phyloP scores from a whole-genome alignment of 495 filamentous ascomycete genomes.

The Penicillium malachiteum region DNA sequence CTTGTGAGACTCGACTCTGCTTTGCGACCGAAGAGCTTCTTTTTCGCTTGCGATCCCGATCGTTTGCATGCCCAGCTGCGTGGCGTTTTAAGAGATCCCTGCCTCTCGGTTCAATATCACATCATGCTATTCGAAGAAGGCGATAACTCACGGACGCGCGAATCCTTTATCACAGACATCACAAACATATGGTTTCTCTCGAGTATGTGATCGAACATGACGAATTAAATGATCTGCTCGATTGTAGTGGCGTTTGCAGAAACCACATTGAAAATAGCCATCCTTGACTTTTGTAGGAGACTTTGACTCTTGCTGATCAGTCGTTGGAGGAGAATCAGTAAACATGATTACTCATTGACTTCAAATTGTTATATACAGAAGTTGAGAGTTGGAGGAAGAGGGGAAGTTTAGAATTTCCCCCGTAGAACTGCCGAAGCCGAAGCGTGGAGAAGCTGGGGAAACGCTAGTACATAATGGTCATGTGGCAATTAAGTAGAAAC shows the following conservation, averaged over 20 bases:
- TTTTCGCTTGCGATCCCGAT: constrained; percentile 42
- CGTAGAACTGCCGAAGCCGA: no score
- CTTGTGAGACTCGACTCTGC: constrained; percentile 54
- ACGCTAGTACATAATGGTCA: neutral
- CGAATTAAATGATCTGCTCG: constrained; percentile 58
- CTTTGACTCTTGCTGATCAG: constrained; percentile 4
- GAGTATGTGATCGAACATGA: constrained; percentile 57
- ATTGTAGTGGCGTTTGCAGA: constrained; percentile 53
- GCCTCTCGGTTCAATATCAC: neutral
- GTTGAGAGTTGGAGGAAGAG: neutral
- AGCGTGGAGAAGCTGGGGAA: neutral
- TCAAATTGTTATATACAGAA: neutral
- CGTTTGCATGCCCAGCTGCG: constrained; percentile 49
- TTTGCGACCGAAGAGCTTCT: constrained; percentile 43
- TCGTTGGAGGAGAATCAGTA: constrained; percentile 10
- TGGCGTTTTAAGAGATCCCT: constrained; percentile 56
- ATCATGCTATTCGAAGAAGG: neutral
- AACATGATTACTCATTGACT: constrained; percentile 14
- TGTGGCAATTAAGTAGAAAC: neutral
- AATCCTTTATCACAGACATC: constrained; percentile 55
- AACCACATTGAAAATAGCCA: constrained; percentile 51
- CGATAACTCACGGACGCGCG: constrained; percentile 41
- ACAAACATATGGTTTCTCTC: constrained; percentile 52
- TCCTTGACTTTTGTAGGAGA: constrained; percentile 23
- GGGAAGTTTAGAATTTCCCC: neutral